Percentiles rank a stretch among this genome's conserved stretches.
These are phyloP conservation scores for Cytospora schulzeri DNA, from an alignment of 2,329 filamentous ascomycete species.

Conservation along the genomic window DNA sequence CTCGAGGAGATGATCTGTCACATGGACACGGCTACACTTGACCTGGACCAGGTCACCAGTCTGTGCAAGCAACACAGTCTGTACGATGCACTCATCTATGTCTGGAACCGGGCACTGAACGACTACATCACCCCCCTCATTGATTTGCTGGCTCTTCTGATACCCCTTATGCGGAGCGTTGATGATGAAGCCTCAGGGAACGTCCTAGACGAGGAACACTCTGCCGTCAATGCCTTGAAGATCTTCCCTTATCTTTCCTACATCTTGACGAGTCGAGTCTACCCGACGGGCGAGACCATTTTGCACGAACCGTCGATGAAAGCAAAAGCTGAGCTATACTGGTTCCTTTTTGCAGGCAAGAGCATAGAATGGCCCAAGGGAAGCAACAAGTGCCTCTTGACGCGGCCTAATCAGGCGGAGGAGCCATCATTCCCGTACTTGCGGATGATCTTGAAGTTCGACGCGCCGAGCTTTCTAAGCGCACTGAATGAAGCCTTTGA, in stretches of 20 bases:
- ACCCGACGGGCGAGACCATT: slow-evolving; percentile 80
- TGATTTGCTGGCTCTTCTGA: slow-evolving; percentile 74
- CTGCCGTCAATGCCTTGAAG: slow-evolving; percentile 76
- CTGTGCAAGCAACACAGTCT: slow-evolving; percentile 90
- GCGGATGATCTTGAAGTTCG: slow-evolving; percentile 80
- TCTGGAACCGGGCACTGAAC: slow-evolving; percentile 88
- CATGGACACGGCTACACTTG: slow-evolving; percentile 86
- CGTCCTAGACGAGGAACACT: slow-evolving; percentile 61
- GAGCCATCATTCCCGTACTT: slow-evolving; percentile 86
- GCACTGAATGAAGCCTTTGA: slow-evolving; percentile 97
- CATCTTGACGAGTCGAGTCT: slow-evolving; percentile 84
- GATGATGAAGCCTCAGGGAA: slow-evolving; percentile 55
- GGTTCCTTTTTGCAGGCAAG: slow-evolving; percentile 88
- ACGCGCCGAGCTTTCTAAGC: slow-evolving; percentile 90
- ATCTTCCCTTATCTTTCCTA: slow-evolving; percentile 95
- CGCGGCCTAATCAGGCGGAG: slow-evolving; percentile 54
- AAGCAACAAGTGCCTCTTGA: slow-evolving; percentile 61
- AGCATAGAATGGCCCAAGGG: slow-evolving; percentile 74
- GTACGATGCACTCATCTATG: slow-evolving; percentile 93
- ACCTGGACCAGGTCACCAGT: slow-evolving; percentile 88
- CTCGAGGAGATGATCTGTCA: slow-evolving; percentile 95
- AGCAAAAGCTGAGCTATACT: slow-evolving; percentile 88
- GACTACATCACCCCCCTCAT: slow-evolving; percentile 92
- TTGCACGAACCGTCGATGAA: slow-evolving; percentile 69
- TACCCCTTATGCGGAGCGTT: slow-evolving; percentile 59